A percentile compares a stretch with the other conserved stretches of the same genome.
phyloP scores from a whole-genome alignment of 2,329 filamentous ascomycete species.

The Sporothrix globosa region DNA sequence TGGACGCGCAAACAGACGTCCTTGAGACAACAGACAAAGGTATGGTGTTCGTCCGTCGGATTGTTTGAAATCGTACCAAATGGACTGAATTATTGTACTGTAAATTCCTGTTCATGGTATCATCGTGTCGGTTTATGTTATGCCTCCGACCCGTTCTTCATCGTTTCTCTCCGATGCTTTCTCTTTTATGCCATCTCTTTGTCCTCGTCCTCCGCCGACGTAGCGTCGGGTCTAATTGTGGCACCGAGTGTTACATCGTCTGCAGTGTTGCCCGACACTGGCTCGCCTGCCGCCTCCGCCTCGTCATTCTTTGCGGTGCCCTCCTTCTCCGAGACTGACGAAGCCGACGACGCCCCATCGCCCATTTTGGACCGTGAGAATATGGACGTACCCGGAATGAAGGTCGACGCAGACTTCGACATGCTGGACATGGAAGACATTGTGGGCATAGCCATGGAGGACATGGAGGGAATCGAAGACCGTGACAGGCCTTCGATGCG shows the following conservation, averaged over 20 bases:
- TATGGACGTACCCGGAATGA: conserved; percentile 7
- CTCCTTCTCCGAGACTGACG: conserved; percentile 14
- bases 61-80: neutral
- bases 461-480: conserved; percentile 42
- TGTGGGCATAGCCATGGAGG: conserved; percentile 37
- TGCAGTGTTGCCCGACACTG: conserved; percentile 6
- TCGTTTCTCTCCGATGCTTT: neutral
- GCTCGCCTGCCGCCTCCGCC: neutral
- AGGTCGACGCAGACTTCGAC: conserved; percentile 23
- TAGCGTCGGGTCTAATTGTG: neutral
- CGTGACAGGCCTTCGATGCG: conserved; percentile 43
- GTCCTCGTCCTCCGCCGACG: neutral
- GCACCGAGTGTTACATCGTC: neutral
- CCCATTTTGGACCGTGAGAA: conserved; percentile 19
- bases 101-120: conserved; percentile 2
- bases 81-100: neutral
- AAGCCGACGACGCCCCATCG: conserved; percentile 5
- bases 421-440: conserved; percentile 32
- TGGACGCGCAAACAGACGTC: too few relatives aligned
- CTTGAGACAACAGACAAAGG: neutral
- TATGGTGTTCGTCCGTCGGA: neutral
- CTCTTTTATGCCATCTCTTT: neutral
- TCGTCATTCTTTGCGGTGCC: neutral
- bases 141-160: neutral
- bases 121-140: neutral